These are phyloP conservation scores for Fusarium denticulatum DNA, from an alignment of 2,329 filamentous ascomycete species.

Conservation along the genomic window DNA sequence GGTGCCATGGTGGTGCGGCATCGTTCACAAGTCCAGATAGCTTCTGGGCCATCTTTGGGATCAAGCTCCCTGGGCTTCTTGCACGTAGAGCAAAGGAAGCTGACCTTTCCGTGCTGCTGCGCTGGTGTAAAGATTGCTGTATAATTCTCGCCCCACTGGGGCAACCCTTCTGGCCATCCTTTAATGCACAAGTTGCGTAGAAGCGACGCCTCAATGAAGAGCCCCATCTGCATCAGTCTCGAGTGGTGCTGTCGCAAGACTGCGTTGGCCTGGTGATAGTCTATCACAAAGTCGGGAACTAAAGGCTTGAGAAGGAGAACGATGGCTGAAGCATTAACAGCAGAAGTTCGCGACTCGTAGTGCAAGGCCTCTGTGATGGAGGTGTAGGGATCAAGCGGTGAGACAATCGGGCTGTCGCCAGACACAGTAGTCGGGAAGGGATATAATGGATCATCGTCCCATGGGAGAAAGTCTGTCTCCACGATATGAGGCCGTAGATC, in stretches of 20 bases:
- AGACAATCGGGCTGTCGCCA: constrained; percentile 26
- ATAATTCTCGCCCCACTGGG: constrained; percentile 65
- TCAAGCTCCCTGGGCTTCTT: constrained; percentile 66
- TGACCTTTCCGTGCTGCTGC: constrained; percentile 64
- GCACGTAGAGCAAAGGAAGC: constrained; percentile 65
- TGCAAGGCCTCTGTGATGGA: constrained; percentile 63
- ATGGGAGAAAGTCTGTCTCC: constrained; percentile 68
- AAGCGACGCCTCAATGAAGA: constrained; percentile 69
- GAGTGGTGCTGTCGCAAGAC: constrained; percentile 69
- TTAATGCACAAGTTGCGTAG: constrained; percentile 69
- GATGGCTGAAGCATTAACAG: constrained; percentile 69
- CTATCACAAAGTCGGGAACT: constrained; percentile 64
- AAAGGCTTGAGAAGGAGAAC: constrained; percentile 68
- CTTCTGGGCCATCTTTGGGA: constrained; percentile 54
- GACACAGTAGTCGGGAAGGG: constrained; percentile 53
- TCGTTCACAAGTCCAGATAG: constrained; percentile 68
- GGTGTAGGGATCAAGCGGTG: constrained; percentile 64
- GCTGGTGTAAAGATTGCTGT: constrained; percentile 62
- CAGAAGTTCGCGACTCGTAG: constrained; percentile 66
- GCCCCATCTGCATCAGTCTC: constrained; percentile 66
- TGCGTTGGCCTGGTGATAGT: constrained; percentile 63
- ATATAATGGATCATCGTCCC: constrained; percentile 66
- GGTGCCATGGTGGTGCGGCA: constrained; percentile 63
- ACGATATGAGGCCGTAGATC: constrained; percentile 56
- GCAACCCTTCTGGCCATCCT: constrained; percentile 64